Percentiles rank a stretch among this genome's conserved stretches.
phyloP scores from a whole-genome alignment of 2,329 filamentous ascomycete species.

The Botrytis aclada region DNA sequence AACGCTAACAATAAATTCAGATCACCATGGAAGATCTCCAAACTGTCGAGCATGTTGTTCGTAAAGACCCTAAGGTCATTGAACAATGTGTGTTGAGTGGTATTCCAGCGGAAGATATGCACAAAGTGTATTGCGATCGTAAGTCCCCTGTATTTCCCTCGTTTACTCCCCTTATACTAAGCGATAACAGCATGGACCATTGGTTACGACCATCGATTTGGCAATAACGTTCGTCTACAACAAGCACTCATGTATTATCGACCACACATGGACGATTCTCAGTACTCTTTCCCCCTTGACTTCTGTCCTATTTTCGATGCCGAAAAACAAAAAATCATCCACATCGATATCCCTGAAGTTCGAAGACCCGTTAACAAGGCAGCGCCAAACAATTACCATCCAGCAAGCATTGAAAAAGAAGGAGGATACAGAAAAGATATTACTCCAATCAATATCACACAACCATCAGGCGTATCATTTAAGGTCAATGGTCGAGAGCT shows the following conservation, averaged over 20 bases:
- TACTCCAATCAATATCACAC: conserved; percentile 84
- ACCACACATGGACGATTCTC: conserved; percentile 77
- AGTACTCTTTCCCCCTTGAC: conserved; percentile 88
- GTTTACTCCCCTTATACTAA: conserved; percentile 23
- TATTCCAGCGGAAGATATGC: conserved; percentile 78
- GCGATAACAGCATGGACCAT: conserved; percentile 75
- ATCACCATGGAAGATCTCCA: conserved; percentile 91
- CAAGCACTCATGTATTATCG: conserved; percentile 96
- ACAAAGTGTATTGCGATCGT: conserved; percentile 94
- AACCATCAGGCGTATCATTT: conserved; percentile 88
- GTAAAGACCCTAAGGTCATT: conserved; percentile 80
- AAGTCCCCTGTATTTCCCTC: conserved; percentile 38
- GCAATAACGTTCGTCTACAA: conserved; percentile 73
- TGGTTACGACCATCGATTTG: conserved; percentile 88
- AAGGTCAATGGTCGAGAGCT: conserved; percentile 69
- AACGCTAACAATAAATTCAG: conserved; percentile 40
- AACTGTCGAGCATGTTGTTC: conserved; percentile 70
- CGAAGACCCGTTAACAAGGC: conserved; percentile 71
- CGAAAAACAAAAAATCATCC: conserved; percentile 63
- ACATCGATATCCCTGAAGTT: conserved; percentile 66
- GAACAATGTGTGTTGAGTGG: conserved; percentile 85
- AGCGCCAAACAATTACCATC: conserved; percentile 75
- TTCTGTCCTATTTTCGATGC: conserved; percentile 91
- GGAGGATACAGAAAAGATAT: conserved; percentile 75
- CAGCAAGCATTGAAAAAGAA: conserved; percentile 65